Evolutionary conservation across 371 early-diverging fungal genomes (phyloP).

Genomic region (Lichtheimia corymbifera): DNA sequence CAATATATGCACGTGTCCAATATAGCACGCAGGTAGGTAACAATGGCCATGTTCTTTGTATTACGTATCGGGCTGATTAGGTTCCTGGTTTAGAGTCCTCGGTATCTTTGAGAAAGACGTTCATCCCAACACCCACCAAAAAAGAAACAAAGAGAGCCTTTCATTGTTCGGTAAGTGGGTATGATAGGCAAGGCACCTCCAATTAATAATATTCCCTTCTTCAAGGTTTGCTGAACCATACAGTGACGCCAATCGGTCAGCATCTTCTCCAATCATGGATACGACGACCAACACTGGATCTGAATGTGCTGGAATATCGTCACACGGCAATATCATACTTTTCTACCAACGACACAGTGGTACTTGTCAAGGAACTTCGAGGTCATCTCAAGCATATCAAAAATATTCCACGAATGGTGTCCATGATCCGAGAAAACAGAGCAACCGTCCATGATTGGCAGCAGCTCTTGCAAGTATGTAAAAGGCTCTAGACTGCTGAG

Average conservation of each 20-base stretch:
- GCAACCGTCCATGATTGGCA: constrained; percentile 70
- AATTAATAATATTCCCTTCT: too few relatives aligned
- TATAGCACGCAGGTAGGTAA: constrained; percentile 50
- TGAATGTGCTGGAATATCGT: constrained; percentile 45
- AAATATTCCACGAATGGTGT: constrained; percentile 61
- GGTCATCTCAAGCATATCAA: constrained; percentile 55
- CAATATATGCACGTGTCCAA: constrained; percentile 55
- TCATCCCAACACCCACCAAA: constrained; percentile 68
- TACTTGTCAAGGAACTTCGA: constrained; percentile 35
- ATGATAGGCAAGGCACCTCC: not conserved
- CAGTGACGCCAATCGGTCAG: constrained; percentile 60
- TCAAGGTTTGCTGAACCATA: constrained; percentile 63
- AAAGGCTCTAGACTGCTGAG: too few relatives aligned
- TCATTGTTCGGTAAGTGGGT: constrained; percentile 63
- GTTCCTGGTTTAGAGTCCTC: constrained; percentile 49
- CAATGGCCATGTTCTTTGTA: too few relatives aligned
- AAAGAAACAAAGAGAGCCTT: constrained; percentile 61
- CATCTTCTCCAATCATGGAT: constrained; percentile 67
- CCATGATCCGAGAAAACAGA: constrained; percentile 47
- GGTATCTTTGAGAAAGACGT: constrained; percentile 67
- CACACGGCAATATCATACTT: constrained; percentile 61
- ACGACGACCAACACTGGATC: constrained; percentile 57
- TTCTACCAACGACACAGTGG: constrained; percentile 23
- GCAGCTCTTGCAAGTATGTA: constrained; percentile 58
- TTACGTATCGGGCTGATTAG: not conserved